Percentiles rank a stretch among this genome's conserved stretches.
Evolutionary conservation across 345 rosid species (phyloP).

Genomic region (Psidium friedrichsthalianum): DNA sequence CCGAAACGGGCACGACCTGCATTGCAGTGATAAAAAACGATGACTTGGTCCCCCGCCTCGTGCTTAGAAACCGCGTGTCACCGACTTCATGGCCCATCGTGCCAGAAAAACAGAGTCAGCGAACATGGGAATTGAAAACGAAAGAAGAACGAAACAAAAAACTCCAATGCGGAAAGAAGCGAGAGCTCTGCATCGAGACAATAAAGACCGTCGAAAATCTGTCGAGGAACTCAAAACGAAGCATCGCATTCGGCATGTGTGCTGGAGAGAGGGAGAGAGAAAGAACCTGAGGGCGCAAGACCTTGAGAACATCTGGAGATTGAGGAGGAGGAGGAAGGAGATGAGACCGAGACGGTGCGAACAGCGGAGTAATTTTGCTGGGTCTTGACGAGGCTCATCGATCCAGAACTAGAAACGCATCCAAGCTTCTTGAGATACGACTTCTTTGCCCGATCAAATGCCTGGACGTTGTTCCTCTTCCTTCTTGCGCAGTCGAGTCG

Average conservation of each 20-base stretch:
- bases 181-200: not conserved
- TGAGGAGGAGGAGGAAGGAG: slow-evolving; percentile 44
- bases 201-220: not conserved
- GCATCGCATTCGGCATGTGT: not conserved
- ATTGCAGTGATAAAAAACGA: not conserved
- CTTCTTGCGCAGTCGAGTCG: not conserved
- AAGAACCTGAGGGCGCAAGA: slow-evolving; percentile 26
- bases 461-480: not conserved
- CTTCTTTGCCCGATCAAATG: not conserved
- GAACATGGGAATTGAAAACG: not conserved
- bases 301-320: slow-evolving; percentile 29
- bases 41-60: not conserved
- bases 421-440: not conserved
- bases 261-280: not conserved
- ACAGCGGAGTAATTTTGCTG: slow-evolving; percentile 44
- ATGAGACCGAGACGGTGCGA: slow-evolving; percentile 36
- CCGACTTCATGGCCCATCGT: not conserved
- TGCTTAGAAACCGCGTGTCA: not conserved
- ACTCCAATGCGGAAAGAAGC: not conserved
- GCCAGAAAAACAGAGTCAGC: not conserved
- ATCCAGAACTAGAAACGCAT: not conserved
- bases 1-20: not conserved
- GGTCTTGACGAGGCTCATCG: slow-evolving; percentile 38
- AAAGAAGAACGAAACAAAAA: not conserved
- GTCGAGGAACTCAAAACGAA: not conserved